Conservation (phyloP, 495 filamentous ascomycete genomes). For the Annulohypoxylon moriforme region DNA sequence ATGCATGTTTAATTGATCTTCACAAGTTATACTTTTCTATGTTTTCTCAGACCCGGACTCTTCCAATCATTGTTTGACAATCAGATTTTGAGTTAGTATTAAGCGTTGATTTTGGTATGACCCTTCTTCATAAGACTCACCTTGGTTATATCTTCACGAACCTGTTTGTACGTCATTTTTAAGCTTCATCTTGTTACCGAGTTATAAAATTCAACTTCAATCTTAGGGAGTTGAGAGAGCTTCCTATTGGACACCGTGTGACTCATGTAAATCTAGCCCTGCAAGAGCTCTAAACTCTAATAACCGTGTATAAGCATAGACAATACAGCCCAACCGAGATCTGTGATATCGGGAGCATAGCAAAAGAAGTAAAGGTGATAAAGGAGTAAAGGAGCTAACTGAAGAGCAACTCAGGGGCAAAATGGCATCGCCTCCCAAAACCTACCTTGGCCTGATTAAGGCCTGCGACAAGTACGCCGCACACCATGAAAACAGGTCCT, state of each 20-base stretch:
- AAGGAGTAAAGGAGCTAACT: background rate
- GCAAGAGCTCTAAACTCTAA: background rate
- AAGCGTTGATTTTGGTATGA: background rate
- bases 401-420: slow-evolving; percentile 4
- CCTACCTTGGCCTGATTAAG: slow-evolving; percentile 28
- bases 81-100: background rate
- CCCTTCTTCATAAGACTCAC: background rate
- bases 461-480: slow-evolving; percentile 18
- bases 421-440: slow-evolving; percentile 12
- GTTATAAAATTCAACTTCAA: background rate
- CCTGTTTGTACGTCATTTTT: slow-evolving; percentile 3
- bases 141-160: background rate
- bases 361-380: background rate
- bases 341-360: background rate
- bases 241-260: background rate
- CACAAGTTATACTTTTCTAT: slow-evolving; percentile 10
- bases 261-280: slow-evolving; percentile 3
- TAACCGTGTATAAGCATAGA: background rate
- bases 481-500: background rate
- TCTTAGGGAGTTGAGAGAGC: background rate
- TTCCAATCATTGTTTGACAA: slow-evolving; percentile 17
- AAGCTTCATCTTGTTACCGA: background rate
- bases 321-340: background rate
- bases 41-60: background rate
- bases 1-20: slow-evolving; percentile 28